Evolutionary conservation across 1,284 basidiomycete species (phyloP).

Genomic region (Ganoderma resinaceum): DNA sequence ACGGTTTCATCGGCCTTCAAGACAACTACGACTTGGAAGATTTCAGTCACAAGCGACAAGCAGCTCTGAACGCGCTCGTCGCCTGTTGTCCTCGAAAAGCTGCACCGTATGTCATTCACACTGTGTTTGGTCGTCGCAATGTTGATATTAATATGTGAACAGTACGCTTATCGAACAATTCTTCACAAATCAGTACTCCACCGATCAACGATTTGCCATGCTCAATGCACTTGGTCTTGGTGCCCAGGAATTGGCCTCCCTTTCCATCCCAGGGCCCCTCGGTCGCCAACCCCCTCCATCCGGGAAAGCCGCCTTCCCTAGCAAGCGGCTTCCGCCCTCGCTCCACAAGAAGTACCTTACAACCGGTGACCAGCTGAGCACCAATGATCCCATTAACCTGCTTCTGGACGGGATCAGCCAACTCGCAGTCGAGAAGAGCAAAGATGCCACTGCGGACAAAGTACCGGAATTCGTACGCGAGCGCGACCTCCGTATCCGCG

Average conservation of each 20-base stretch:
- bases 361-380: constrained; percentile 40
- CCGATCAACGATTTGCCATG: constrained; percentile 83
- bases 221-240: constrained; percentile 87
- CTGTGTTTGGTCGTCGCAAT: neutral
- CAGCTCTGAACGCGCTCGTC: constrained; percentile 80
- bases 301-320: constrained; percentile 69
- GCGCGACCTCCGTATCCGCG: constrained; percentile 74
- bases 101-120: constrained; percentile 69
- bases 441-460: constrained; percentile 55
- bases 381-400: constrained; percentile 50
- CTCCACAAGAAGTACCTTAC: constrained; percentile 76
- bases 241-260: constrained; percentile 83
- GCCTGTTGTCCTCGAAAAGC: constrained; percentile 79
- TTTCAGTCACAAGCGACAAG: constrained; percentile 84
- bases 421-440: constrained; percentile 62
- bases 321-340: constrained; percentile 75
- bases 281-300: constrained; percentile 41
- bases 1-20: constrained; percentile 78
- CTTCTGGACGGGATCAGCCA: constrained; percentile 67
- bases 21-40: constrained; percentile 84
- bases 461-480: constrained; percentile 72
- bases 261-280: constrained; percentile 57
- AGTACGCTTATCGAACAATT: constrained; percentile 92
- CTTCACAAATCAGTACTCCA: constrained; percentile 92
- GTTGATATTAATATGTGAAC: constrained; percentile 10